These are phyloP conservation scores for Melaleuca alternifolia DNA, from an alignment of 345 rosid species.

Conservation along the genomic window DNA sequence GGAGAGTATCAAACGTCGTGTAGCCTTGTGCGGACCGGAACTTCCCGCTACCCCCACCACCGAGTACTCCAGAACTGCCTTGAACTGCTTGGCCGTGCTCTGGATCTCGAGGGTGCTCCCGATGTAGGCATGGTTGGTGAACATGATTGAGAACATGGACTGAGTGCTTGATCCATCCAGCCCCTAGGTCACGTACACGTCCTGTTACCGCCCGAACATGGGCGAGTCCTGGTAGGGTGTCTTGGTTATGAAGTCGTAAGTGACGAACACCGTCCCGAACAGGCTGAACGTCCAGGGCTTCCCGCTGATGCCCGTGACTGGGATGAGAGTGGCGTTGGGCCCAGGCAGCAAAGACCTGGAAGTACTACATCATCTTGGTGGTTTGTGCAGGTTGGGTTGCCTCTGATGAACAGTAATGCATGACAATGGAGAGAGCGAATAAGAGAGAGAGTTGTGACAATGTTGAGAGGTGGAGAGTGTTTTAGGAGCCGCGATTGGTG, in stretches of 20 bases:
- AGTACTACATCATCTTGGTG: slow-evolving; percentile 2
- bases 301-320: neutral
- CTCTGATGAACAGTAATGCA: neutral
- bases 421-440: neutral
- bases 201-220: neutral
- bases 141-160: neutral
- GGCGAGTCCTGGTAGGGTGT: neutral
- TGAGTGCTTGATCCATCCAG: slow-evolving; percentile 1
- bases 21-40: slow-evolving; percentile 3
- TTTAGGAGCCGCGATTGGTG: neutral
- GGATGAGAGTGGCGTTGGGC: neutral
- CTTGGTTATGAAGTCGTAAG: neutral
- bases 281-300: neutral
- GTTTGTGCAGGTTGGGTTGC: neutral
- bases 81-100: neutral
- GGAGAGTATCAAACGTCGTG: neutral
- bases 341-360: neutral
- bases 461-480: neutral
- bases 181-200: neutral
- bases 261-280: neutral
- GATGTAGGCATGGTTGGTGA: slow-evolving; percentile 2
- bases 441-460: neutral
- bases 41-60: neutral
- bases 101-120: slow-evolving; percentile 10
- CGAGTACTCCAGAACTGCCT: neutral